phyloP scores from a whole-genome alignment of 2,329 filamentous ascomycete species.

The Sporothrix pallida region DNA sequence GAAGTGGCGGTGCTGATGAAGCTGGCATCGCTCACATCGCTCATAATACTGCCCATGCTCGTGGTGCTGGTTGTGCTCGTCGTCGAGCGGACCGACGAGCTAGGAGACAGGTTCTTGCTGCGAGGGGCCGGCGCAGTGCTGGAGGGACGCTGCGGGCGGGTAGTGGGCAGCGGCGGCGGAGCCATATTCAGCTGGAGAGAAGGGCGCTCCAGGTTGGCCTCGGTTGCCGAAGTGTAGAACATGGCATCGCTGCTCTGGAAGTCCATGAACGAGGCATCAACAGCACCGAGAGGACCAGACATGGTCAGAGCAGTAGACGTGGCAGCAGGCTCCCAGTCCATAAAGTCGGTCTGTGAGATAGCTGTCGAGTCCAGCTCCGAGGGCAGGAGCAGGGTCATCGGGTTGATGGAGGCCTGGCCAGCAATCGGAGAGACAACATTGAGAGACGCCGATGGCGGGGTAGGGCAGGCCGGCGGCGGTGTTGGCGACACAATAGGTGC shows the following conservation, averaged over 20 bases:
- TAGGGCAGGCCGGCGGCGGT: constrained; percentile 14
- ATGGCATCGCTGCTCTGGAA: constrained; percentile 20
- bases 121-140: constrained; percentile 40
- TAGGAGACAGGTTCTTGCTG: constrained; percentile 54
- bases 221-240: background rate
- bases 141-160: constrained; percentile 39
- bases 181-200: constrained; percentile 46
- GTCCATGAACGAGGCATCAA: constrained; percentile 15
- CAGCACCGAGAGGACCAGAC: background rate
- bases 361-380: constrained; percentile 45
- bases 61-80: constrained; percentile 46
- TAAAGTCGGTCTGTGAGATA: constrained; percentile 34
- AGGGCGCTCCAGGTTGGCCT: constrained; percentile 40
- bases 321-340: constrained; percentile 42
- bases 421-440: constrained; percentile 10
- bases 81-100: constrained; percentile 56
- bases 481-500: constrained; percentile 25
- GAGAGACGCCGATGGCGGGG: background rate
- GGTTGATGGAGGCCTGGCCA: constrained; percentile 41
- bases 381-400: constrained; percentile 41
- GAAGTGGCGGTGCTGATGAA: constrained; percentile 43
- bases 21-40: constrained; percentile 38
- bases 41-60: constrained; percentile 32
- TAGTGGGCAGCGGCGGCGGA: background rate
- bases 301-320: constrained; percentile 15